phyloP scores from a whole-genome alignment of 257 asterid species.

The Leonotis leonurus region DNA sequence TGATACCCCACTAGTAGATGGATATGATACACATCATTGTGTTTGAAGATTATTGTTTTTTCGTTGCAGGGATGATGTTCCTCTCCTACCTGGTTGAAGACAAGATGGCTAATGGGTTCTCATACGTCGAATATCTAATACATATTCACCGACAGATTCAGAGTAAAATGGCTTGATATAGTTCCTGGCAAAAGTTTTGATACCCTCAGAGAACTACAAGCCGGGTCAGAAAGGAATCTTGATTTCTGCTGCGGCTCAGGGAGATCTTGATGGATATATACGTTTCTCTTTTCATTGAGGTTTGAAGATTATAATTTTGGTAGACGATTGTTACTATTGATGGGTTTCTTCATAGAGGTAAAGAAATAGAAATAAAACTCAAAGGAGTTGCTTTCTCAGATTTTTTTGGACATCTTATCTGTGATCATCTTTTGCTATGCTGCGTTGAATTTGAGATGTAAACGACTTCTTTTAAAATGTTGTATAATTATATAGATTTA shows the following conservation, averaged over 20 bases:
- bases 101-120: conserved; percentile 61
- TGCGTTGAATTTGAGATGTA: conserved; percentile 6
- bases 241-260: not conserved
- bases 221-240: conserved; percentile 9
- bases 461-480: conserved; percentile 9
- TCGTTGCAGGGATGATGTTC: conserved; percentile 60
- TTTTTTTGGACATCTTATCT: conserved; percentile 14
- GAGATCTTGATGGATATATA: not conserved
- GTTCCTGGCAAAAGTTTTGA: conserved; percentile 16
- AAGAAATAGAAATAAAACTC: conserved; percentile 17
- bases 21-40: no score
- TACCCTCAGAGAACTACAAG: conserved; percentile 9
- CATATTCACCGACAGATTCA: conserved; percentile 94
- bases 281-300: not conserved
- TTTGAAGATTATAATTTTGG: conserved; percentile 16
- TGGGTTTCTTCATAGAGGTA: conserved; percentile 17
- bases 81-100: conserved; percentile 83
- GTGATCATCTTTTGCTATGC: not conserved
- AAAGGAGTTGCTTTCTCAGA: not conserved
- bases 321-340: conserved; percentile 12
- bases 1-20: not conserved
- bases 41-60: no score
- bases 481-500: conserved; percentile 3
- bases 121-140: conserved; percentile 87
- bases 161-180: conserved; percentile 76